Conservation (phyloP, 1,284 basidiomycete genomes). For the Cystobasidiaceae sp. region DNA sequence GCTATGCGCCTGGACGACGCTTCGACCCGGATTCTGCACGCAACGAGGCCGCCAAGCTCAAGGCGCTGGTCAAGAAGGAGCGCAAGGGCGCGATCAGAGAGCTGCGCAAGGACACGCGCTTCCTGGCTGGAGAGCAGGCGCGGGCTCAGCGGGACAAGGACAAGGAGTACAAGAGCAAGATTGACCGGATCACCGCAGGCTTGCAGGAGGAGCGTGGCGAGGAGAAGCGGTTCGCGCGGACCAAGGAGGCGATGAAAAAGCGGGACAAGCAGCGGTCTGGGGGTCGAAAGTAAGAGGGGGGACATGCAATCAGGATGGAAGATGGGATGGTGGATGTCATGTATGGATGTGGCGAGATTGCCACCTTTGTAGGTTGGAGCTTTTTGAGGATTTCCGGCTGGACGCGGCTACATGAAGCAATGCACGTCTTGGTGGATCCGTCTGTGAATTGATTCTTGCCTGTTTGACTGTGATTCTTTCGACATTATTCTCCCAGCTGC, state of each 20-base stretch:
- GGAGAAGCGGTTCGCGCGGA: conserved; percentile 74
- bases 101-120: conserved; percentile 87
- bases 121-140: conserved; percentile 82
- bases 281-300: not conserved
- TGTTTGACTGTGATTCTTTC: too few species aligned
- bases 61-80: conserved; percentile 88
- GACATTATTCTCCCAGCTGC: too few species aligned
- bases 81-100: conserved; percentile 95
- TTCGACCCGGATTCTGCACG: conserved; percentile 92
- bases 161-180: conserved; percentile 51
- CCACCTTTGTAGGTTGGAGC: too few species aligned
- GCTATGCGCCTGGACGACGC: conserved; percentile 69
- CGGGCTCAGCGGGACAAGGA: conserved; percentile 81
- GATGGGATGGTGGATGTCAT: too few species aligned
- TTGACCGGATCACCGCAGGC: conserved; percentile 66
- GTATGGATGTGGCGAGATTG: too few species aligned
- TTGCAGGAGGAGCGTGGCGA: conserved; percentile 89
- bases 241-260: conserved; percentile 63
- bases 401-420: too few species aligned
- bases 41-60: conserved; percentile 79
- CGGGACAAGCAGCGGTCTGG: conserved; percentile 68
- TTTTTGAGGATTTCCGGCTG: too few species aligned
- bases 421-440: too few species aligned
- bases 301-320: too few species aligned
- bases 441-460: too few species aligned